Evolutionary conservation across 208 protist species (phyloP).

Genomic region (Acanthamoeba healyi): DNA sequence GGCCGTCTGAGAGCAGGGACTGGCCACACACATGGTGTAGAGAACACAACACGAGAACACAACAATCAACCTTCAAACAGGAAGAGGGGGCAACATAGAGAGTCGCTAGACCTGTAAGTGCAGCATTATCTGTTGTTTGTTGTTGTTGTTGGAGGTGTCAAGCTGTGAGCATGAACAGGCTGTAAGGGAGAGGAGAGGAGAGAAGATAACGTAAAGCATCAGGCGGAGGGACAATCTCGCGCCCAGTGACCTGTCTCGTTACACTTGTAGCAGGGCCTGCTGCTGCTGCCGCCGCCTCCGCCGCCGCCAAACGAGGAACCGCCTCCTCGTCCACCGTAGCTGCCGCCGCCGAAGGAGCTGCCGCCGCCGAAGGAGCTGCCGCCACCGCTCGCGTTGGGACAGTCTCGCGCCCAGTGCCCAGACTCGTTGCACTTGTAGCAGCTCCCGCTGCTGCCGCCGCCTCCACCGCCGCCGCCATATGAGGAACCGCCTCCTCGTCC

Average conservation of each 20-base stretch:
- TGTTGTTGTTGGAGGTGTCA: too few species aligned
- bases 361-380: neutral
- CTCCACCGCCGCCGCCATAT: neutral
- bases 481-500: neutral
- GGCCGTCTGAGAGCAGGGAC: neutral
- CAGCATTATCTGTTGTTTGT: too few species aligned
- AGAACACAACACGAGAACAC: neutral
- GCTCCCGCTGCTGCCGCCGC: neutral
- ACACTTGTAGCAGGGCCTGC: constrained; percentile 34
- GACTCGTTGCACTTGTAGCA: constrained; percentile 56
- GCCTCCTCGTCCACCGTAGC: constrained; percentile 4
- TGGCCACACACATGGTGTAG: too few species aligned
- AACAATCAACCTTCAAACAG: neutral
- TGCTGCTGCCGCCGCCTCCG: neutral
- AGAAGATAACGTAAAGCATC: neutral
- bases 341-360: neutral
- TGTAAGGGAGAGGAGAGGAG: neutral
- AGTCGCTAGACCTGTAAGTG: too few species aligned
- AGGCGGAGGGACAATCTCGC: constrained; percentile 4
- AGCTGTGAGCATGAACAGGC: neutral
- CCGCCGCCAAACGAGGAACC: neutral
- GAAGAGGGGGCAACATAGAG: too few species aligned
- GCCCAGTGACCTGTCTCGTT: constrained; percentile 19
- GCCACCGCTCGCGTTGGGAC: neutral
- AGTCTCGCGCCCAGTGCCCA: constrained; percentile 34